A percentile compares a stretch with the other conserved stretches of the same genome.
Conservation (phyloP, 225 moss, liverwort and hornwort species). For the Straminergon stramineum region DNA sequence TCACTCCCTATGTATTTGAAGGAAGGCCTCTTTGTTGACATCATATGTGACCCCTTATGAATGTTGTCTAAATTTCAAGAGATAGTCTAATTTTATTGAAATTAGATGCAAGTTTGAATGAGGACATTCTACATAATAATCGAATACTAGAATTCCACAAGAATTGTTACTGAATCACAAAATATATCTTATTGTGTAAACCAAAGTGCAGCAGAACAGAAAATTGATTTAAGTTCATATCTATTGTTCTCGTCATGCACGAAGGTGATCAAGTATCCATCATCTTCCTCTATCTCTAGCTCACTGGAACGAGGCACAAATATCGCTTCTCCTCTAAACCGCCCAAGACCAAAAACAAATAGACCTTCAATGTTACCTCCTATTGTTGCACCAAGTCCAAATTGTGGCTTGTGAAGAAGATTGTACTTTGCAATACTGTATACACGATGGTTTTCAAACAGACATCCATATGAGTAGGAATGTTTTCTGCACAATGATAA, state of each 20-base stretch:
- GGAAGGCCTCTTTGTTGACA: background rate
- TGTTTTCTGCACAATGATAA: background rate
- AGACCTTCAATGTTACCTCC: slow-evolving; percentile 49
- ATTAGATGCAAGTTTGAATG: too few species aligned
- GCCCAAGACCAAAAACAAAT: slow-evolving; percentile 17
- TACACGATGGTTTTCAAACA: background rate
- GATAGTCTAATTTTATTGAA: background rate
- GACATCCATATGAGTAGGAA: background rate
- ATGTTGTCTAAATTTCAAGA: background rate
- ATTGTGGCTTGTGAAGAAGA: background rate
- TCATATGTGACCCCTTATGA: background rate
- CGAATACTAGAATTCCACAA: background rate
- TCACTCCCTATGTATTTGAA: background rate
- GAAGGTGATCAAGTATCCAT: slow-evolving; percentile 49
- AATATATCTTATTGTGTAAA: background rate
- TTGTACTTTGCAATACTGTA: background rate
- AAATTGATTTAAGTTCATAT: background rate
- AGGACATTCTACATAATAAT: background rate
- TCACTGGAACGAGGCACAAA: slow-evolving; percentile 30
- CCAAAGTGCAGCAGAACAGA: background rate
- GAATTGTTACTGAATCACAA: background rate
- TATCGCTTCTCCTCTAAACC: slow-evolving; percentile 40
- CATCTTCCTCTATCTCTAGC: slow-evolving; percentile 25
- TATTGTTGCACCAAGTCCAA: background rate
- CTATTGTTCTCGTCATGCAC: slow-evolving; percentile 27